Evolutionary conservation across 306 rosid species (phyloP), one percentile per base, ranked within the genome.

Genomic region (peach (Prunus persica)): DNA sequence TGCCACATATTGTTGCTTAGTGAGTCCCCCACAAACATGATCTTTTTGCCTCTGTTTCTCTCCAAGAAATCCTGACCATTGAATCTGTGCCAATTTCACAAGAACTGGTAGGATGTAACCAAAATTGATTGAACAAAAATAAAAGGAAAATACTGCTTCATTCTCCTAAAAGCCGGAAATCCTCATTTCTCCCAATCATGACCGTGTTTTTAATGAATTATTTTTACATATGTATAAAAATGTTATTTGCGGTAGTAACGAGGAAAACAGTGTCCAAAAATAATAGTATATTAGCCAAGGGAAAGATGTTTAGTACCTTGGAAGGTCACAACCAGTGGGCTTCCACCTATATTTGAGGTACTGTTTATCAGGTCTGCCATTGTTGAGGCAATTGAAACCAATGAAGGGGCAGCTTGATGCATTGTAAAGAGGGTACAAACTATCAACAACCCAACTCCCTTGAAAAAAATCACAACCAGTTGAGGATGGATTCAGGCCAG

Each of bases 1-100:
- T 90, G 96, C 96, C 96, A 92, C 89, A 87, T 87, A 74, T 92
- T 92, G 62, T 87, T 82, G 64, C 96, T 90, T 28, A 90, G 75
- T n/a, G 93, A 92, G 49, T 92, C 97, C n/a, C 97, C 97, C 32
- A 92, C 91, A 47, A 92, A 81, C 88, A 87, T 74, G 19, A 92
- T 87, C 60, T 83, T 90, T 75, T 88, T 90, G 38, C 91, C 92
- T 78, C 81, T 84, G 68, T 81, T 47, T 76, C 82, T 90, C 82
- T 88, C 83, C 81, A 92, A 79, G 71, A 92, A 84, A 65, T 83
- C 87, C 73, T 16, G 3, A 20, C 96, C 96, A 32, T 90, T 76
- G 68, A 90, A 88, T 79, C 96, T 92, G 81, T 56, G 41, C 56
- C 66, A 41, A 76, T 66, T 58, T 63, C 45, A 71, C 32, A 72